These are phyloP conservation scores for Tetrahymena borealis DNA, from an alignment of 73 alveolate species.

Conservation along the genomic window DNA sequence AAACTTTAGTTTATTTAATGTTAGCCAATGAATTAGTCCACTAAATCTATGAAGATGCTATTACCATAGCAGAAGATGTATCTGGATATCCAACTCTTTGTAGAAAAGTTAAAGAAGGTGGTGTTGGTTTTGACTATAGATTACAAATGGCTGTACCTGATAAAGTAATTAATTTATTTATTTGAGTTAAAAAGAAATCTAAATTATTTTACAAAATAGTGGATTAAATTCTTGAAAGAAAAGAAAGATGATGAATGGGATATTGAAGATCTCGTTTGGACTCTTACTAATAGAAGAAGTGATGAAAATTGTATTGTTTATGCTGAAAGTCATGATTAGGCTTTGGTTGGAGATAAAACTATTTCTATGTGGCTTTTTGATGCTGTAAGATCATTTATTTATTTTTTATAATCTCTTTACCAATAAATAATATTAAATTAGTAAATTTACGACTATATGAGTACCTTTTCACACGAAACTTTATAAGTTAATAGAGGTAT, in stretches of 20 bases:
- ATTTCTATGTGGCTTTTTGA: constrained; percentile 93
- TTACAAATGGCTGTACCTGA: constrained; percentile 95
- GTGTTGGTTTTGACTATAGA: constrained; percentile 96
- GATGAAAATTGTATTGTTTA: constrained; percentile 89
- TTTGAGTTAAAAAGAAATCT: background rate
- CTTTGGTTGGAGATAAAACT: constrained; percentile 97
- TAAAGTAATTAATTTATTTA: constrained; percentile 58
- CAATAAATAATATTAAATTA: background rate
- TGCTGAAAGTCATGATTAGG: constrained; percentile 96
- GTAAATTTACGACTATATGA: constrained; percentile 84
- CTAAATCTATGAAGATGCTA: constrained; percentile 78
- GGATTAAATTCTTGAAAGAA: constrained; percentile 71
- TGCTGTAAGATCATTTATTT: background rate
- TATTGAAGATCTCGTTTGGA: constrained; percentile 77
- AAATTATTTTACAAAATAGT: background rate
- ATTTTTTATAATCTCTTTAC: background rate
- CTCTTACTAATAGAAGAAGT: constrained; percentile 86
- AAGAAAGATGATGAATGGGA: constrained; percentile 94
- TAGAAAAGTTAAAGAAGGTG: constrained; percentile 94
- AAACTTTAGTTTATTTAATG: constrained; percentile 82
- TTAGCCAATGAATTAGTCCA: constrained; percentile 96
- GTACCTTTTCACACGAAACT: constrained; percentile 53
- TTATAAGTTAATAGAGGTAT: constrained; percentile 88
- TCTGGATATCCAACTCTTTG: constrained; percentile 97
- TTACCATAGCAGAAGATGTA: constrained; percentile 96